These are phyloP conservation scores for Hortiboletus campestris DNA, from an alignment of 768 basidiomycete species.

Conservation along the genomic window DNA sequence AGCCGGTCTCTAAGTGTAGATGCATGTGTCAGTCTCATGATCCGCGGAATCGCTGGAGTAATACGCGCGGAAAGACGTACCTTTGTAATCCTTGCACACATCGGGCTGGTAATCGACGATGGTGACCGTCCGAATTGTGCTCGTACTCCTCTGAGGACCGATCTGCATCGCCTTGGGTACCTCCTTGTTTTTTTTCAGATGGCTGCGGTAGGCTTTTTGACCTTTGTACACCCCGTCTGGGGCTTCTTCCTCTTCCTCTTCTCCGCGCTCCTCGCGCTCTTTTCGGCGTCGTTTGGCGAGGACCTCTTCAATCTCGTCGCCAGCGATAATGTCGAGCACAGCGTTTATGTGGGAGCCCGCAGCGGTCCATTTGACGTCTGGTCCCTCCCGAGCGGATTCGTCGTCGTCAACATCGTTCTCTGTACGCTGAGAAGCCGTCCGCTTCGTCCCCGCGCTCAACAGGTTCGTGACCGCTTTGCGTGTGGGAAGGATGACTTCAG, in stretches of 20 bases:
- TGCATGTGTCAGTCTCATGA: conserved; percentile 9
- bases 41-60: conserved; percentile 7
- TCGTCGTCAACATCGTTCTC: conserved; percentile 47
- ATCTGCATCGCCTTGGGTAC: conserved; percentile 85
- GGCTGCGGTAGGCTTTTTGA: conserved; percentile 74
- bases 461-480: conserved; percentile 68
- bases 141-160: conserved; percentile 72
- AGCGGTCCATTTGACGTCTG: conserved; percentile 76
- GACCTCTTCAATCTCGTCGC: conserved; percentile 76
- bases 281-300: conserved; percentile 67
- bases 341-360: conserved; percentile 72
- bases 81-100: conserved; percentile 99
- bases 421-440: conserved; percentile 50
- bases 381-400: conserved; percentile 42
- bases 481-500: conserved; percentile 75
- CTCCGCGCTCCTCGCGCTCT: conserved; percentile 48
- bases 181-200: conserved; percentile 80
- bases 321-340: conserved; percentile 74
- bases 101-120: conserved; percentile 98
- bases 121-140: conserved; percentile 90
- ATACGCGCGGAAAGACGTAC: conserved; percentile 43
- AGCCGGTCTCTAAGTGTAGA: conserved; percentile 81
- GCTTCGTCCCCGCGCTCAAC: conserved; percentile 74
- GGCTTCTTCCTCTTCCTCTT: conserved; percentile 53
- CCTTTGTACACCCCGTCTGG: conserved; percentile 86